These are phyloP conservation scores for Ophiostoma quercus DNA, from an alignment of 2,329 filamentous ascomycete genomes.

Conservation along the genomic window DNA sequence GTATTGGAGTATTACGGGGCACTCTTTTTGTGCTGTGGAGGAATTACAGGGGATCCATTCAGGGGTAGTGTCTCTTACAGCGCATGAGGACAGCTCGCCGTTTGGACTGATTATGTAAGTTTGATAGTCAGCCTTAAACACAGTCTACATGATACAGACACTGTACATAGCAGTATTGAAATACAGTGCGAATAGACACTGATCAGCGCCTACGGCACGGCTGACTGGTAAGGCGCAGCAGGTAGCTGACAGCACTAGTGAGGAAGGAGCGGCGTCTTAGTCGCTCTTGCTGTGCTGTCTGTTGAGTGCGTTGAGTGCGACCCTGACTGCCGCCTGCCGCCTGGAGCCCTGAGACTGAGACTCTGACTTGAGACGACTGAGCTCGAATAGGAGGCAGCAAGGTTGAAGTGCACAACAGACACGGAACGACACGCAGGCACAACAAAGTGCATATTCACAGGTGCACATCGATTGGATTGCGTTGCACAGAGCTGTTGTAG, in stretches of 20 bases:
- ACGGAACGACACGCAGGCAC: neutral
- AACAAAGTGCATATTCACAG: neutral
- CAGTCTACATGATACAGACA: neutral
- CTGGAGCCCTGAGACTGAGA: neutral
- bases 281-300: neutral
- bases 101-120: neutral
- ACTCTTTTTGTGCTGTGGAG: too few species aligned
- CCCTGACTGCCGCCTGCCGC: neutral
- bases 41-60: neutral
- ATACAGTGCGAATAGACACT: neutral
- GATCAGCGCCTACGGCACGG: slow-evolving; percentile 14
- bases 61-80: neutral
- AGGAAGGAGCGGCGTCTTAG: neutral
- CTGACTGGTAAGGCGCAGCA: slow-evolving; percentile 22
- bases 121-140: neutral
- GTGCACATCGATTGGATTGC: neutral
- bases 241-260: neutral
- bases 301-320: neutral
- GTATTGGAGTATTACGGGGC: neutral
- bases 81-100: slow-evolving; percentile 5
- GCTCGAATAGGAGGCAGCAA: neutral
- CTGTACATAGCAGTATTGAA: neutral
- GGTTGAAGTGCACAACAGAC: too few species aligned
- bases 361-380: neutral
- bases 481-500: neutral